These are phyloP conservation scores for Dendrobium nobile DNA, from an alignment of 106 monocot genomes.

Conservation along the genomic window DNA sequence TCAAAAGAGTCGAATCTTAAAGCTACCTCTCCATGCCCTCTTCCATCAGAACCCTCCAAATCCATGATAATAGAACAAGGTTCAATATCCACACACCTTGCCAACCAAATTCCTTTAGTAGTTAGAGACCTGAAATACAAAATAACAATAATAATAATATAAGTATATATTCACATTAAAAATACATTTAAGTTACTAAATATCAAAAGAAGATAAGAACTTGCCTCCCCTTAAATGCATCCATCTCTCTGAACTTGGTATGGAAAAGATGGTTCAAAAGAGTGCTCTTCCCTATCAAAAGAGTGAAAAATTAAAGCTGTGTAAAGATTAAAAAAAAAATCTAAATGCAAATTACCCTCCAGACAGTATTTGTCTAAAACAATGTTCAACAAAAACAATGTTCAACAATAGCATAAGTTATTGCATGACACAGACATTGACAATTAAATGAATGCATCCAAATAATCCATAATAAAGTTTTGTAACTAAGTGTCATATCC, in stretches of 20 bases:
- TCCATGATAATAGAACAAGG: conserved; percentile 95
- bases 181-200: background rate
- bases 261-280: conserved; percentile 85
- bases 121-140: conserved; percentile 69
- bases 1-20: background rate
- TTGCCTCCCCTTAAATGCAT: conserved; percentile 85
- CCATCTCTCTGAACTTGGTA: conserved; percentile 92
- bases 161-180: background rate
- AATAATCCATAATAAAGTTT: too few relatives aligned
- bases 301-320: background rate
- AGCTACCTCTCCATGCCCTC: conserved; percentile 86
- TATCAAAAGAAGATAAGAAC: conserved; percentile 5
- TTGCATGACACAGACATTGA: background rate
- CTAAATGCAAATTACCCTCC: background rate
- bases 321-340: background rate
- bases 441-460: background rate
- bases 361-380: background rate
- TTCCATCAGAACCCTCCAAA: conserved; percentile 95
- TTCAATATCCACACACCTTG: conserved; percentile 60
- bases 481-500: too few relatives aligned
- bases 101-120: conserved; percentile 96
- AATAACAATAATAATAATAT: background rate
- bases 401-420: background rate
- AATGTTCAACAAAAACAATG: background rate
- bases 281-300: conserved; percentile 81